Conservation (phyloP, 768 basidiomycete species). For the Hypholoma fasciculare region DNA sequence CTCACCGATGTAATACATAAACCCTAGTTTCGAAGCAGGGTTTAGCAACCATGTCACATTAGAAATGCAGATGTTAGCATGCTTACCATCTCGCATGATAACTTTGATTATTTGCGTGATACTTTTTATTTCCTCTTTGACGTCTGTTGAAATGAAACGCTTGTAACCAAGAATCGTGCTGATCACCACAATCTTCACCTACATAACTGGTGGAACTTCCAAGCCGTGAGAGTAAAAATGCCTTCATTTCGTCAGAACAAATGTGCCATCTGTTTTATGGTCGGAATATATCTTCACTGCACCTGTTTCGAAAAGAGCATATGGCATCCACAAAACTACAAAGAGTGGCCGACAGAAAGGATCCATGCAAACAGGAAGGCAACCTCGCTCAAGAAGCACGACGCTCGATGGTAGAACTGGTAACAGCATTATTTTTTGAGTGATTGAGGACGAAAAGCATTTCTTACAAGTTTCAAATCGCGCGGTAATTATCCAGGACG, state of each 20-base stretch:
- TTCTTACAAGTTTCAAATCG: constrained; percentile 12
- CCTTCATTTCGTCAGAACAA: not conserved
- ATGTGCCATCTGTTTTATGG: not conserved
- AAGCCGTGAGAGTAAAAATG: not conserved
- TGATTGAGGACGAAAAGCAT: not conserved
- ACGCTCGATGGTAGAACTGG: not conserved
- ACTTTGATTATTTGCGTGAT: constrained; percentile 2
- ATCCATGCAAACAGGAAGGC: constrained; percentile 11
- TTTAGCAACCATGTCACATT: not conserved
- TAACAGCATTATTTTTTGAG: not conserved
- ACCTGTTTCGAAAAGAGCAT: constrained; percentile 17
- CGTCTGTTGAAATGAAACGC: not conserved
- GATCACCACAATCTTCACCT: not conserved
- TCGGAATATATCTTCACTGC: not conserved
- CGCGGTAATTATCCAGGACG: constrained; percentile 9
- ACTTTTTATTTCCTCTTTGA: not conserved
- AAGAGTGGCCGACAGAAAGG: constrained; percentile 8
- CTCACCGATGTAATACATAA: constrained; percentile 13
- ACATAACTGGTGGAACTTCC: constrained; percentile 1
- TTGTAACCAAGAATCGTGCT: not conserved
- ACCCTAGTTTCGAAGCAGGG: not conserved
- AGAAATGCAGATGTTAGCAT: not conserved
- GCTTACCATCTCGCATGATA: constrained; percentile 11
- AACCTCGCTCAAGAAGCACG: constrained; percentile 1
- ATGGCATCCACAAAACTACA: constrained; percentile 19